phyloP scores from a whole-genome alignment of 2,329 filamentous ascomycete genomes.

The Penicillium freii region DNA sequence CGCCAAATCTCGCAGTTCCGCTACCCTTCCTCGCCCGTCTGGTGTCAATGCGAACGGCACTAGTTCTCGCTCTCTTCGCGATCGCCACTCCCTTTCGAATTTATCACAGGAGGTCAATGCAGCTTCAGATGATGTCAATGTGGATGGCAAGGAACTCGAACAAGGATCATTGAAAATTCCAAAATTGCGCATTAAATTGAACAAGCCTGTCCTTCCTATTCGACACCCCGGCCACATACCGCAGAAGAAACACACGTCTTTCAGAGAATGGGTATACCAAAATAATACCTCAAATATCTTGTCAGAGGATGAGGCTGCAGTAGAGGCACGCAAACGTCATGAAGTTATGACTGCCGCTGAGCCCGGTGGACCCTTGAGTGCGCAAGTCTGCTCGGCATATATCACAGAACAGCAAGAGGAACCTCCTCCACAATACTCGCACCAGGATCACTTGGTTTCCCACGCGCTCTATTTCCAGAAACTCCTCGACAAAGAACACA shows the following conservation, averaged over 20 bases:
- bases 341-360: conserved; percentile 71
- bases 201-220: conserved; percentile 50
- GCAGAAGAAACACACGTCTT: conserved; percentile 49
- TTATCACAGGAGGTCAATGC: conserved; percentile 16
- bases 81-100: conserved; percentile 28
- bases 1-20: conserved; percentile 32
- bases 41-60: conserved; percentile 22
- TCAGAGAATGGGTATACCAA: conserved; percentile 63
- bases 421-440: conserved; percentile 76
- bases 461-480: conserved; percentile 79
- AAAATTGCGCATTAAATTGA: conserved; percentile 49
- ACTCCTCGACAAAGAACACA: conserved; percentile 75
- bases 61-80: conserved; percentile 26
- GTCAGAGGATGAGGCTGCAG: conserved; percentile 61
- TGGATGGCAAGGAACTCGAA: conserved; percentile 21
- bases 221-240: conserved; percentile 54
- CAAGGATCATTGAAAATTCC: conserved; percentile 29
- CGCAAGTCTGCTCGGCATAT: conserved; percentile 68
- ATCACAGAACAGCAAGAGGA: conserved; percentile 71
- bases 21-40: conserved; percentile 20
- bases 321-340: conserved; percentile 68
- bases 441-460: conserved; percentile 77
- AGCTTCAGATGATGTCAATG: conserved; percentile 14
- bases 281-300: conserved; percentile 46
- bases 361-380: conserved; percentile 71